Conservation (phyloP, 2,329 filamentous ascomycete species). For the Westerdykella ornata region DNA sequence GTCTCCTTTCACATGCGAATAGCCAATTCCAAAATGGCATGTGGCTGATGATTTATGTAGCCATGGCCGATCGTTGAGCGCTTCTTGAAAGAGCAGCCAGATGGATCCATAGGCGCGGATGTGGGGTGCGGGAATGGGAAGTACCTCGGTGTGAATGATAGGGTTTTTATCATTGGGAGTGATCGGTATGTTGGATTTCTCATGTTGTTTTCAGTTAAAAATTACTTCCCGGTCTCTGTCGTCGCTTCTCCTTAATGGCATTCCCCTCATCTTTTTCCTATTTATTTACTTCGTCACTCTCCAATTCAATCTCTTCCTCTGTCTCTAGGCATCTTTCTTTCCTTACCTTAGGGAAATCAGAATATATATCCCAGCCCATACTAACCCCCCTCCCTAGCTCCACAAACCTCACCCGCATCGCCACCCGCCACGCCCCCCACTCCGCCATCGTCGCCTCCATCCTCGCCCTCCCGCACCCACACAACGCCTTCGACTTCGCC, state of each 20-base stretch:
- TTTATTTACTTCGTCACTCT: background rate
- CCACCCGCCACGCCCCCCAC: slow-evolving; percentile 50
- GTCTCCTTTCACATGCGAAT: slow-evolving; percentile 9
- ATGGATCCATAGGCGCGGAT: slow-evolving; percentile 77
- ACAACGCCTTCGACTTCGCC: slow-evolving; percentile 67
- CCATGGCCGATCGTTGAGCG: slow-evolving; percentile 87
- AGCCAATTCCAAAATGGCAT: background rate
- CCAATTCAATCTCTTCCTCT: background rate
- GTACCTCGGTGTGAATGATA: slow-evolving; percentile 73
- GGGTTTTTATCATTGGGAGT: slow-evolving; percentile 73
- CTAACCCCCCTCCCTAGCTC: slow-evolving; percentile 40
- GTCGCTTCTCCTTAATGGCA: too few species aligned
- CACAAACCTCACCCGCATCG: slow-evolving; percentile 53
- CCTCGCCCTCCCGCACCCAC: slow-evolving; percentile 71
- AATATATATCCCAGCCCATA: background rate
- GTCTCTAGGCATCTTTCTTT: too few species aligned
- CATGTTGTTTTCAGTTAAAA: background rate
- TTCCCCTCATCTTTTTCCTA: background rate
- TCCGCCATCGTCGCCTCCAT: slow-evolving; percentile 74
- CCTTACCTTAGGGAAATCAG: too few species aligned
- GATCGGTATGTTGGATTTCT: slow-evolving; percentile 59
- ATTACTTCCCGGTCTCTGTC: background rate
- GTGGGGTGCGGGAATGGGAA: slow-evolving; percentile 97
- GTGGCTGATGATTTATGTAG: slow-evolving; percentile 31
- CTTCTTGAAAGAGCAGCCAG: slow-evolving; percentile 60